Evolutionary conservation across 805 yeast species (phyloP).

Genomic region (Sugiyamaella smithiae): DNA sequence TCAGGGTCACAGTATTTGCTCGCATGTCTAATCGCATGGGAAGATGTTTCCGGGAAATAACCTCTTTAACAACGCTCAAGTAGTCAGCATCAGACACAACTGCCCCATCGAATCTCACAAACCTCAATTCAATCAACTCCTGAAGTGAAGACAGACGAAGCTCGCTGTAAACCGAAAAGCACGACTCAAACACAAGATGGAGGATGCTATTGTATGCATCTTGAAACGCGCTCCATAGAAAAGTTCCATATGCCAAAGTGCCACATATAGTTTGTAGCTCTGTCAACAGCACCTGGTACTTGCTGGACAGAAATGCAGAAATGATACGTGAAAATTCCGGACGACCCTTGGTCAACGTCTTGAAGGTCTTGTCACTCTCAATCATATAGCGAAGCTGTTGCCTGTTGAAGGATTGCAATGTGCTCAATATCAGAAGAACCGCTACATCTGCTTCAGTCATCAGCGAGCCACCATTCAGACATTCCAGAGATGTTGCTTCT

Average conservation of each 20-base stretch:
- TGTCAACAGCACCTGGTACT: neutral
- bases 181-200: neutral
- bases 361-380: neutral
- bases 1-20: neutral
- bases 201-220: neutral
- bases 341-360: neutral
- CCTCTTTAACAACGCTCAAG: neutral
- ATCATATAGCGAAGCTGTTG: neutral
- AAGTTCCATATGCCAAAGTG: neutral
- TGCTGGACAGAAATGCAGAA: neutral
- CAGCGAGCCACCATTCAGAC: neutral
- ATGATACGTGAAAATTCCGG: neutral
- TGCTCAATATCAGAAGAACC: neutral
- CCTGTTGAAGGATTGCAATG: neutral
- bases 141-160: neutral
- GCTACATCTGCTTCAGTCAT: neutral
- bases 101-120: neutral
- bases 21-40: conserved; percentile 4
- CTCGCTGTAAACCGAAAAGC: neutral
- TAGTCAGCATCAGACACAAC: neutral
- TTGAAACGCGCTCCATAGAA: neutral
- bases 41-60: neutral
- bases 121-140: neutral
- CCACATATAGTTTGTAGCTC: neutral
- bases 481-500: neutral